Conservation (phyloP, 2,329 filamentous ascomycete genomes). For the Aurifilum marmelostoma region DNA sequence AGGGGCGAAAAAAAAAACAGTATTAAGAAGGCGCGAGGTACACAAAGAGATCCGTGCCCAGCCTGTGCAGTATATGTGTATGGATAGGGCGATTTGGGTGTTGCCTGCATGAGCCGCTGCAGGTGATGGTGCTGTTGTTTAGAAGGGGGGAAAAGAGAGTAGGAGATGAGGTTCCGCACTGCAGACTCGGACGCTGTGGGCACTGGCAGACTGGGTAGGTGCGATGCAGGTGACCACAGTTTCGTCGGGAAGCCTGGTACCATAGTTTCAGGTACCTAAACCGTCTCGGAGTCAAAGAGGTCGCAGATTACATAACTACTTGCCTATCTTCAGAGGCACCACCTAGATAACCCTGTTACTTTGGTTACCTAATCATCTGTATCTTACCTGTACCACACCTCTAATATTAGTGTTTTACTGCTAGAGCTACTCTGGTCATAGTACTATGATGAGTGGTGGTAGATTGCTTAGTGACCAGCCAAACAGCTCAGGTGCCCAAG, state of each 20-base stretch:
- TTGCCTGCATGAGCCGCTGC: conserved; percentile 1
- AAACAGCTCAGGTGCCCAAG: not conserved
- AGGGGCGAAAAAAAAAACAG: not conserved
- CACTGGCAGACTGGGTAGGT: too few species aligned
- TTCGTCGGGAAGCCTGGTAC: not conserved
- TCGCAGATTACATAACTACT: not conserved
- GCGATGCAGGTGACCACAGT: not conserved
- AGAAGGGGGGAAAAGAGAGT: not conserved
- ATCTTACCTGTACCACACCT: not conserved
- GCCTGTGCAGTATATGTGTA: not conserved
- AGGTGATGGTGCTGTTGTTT: not conserved
- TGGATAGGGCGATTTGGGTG: conserved; percentile 4
- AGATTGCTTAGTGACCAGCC: not conserved
- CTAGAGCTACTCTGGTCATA: not conserved
- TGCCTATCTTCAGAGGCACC: too few species aligned
- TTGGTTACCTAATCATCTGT: not conserved
- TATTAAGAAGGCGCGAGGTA: conserved; percentile 8
- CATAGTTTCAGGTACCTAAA: not conserved
- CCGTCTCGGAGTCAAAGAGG: not conserved
- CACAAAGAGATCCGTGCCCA: conserved; percentile 2
- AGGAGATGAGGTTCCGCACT: not conserved
- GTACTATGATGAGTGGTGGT: not conserved
- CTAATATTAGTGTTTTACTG: not conserved
- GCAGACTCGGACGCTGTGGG: too few species aligned
- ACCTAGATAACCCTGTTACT: not conserved